These are phyloP conservation scores for Mortierella sp. DNA, from an alignment of 371 early-diverging fungal genomes.

Conservation along the genomic window DNA sequence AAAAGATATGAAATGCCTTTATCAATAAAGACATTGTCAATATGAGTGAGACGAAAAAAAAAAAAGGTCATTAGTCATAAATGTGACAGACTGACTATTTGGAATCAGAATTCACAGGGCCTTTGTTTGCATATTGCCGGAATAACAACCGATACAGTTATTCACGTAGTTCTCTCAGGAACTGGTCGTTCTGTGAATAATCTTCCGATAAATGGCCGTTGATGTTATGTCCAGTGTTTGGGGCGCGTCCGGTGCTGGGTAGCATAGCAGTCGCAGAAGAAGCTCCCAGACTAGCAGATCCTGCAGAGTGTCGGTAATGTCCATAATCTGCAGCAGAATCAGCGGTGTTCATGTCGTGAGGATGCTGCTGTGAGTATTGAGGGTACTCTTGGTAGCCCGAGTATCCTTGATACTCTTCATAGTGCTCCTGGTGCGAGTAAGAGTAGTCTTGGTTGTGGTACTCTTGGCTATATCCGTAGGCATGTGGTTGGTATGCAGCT, in stretches of 20 bases:
- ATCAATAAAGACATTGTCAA: too few species aligned
- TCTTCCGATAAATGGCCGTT: conserved; percentile 44
- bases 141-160: conserved; percentile 8
- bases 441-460: conserved; percentile 4
- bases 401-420: conserved; percentile 7
- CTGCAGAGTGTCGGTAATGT: conserved; percentile 18
- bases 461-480: conserved; percentile 6
- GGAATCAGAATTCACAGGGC: too few species aligned
- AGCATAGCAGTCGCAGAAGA: conserved; percentile 1
- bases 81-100: too few species aligned
- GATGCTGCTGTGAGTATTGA: conserved; percentile 6
- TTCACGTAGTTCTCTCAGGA: conserved; percentile 47
- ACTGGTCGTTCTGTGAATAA: conserved; percentile 36
- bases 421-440: conserved; percentile 9
- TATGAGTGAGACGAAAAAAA: background rate
- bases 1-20: too few species aligned
- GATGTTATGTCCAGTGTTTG: conserved; percentile 14
- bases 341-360: conserved; percentile 11
- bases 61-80: background rate
- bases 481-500: conserved; percentile 12
- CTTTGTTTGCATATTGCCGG: too few species aligned
- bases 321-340: conserved; percentile 19
- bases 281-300: background rate
- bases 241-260: conserved; percentile 8
- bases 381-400: background rate